Base-by-base conservation (phyloP, 2,329 filamentous ascomycete genomes). In the Curvularia spicifera region DNA sequence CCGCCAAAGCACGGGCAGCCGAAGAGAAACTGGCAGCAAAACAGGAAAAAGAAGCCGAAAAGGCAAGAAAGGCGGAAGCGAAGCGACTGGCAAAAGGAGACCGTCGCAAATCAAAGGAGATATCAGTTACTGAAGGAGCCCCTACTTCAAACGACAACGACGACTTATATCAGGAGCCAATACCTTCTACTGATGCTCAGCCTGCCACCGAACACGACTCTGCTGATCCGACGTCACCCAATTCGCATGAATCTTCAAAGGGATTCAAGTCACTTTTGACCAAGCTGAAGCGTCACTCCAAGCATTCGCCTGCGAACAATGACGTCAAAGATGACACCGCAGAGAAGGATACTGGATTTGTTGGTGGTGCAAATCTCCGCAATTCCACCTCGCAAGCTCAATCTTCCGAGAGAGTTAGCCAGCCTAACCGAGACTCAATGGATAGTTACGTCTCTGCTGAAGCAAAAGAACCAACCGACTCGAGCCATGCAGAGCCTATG, bases 61-160 rank as follows among this genome's bases (percentile, higher is more conserved):
- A 83, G 68, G 78, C 80, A 2, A 80, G 78, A 43, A 84, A 81
- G 63, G 79, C 80, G 1, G 84, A 86, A 62, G 82, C 86, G 61
- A 87, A 84, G 68, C 80, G 70, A 2, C 20, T 73, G 9, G 60
- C 59, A n/a, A 76, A 84, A 60, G 81, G 83, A 60, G 81, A 86
- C 53, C 86, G 84, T 71, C 82, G 81, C 24, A 86, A 79, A 54
- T 79, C 79, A 1, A 77, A 74, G 51, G 76, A 79, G 43, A 65
- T 69, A 29, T 68, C 72, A 5, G 57, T 49, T 35, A 33, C 53
- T 15, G 62, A 61, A 20, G 47, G 62, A 6, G 50, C 49, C 22
- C 49, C 57, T 5, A 57, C 59, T 37, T 18, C 43, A 10, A 51
- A 50, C 26, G 60, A 66, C 1, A 60, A 67, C 33, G 65, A 67